A percentile compares a stretch with the other conserved stretches of the same genome.
phyloP scores from a whole-genome alignment of 2,329 filamentous ascomycete species.

The Trichoderma lentiforme region DNA sequence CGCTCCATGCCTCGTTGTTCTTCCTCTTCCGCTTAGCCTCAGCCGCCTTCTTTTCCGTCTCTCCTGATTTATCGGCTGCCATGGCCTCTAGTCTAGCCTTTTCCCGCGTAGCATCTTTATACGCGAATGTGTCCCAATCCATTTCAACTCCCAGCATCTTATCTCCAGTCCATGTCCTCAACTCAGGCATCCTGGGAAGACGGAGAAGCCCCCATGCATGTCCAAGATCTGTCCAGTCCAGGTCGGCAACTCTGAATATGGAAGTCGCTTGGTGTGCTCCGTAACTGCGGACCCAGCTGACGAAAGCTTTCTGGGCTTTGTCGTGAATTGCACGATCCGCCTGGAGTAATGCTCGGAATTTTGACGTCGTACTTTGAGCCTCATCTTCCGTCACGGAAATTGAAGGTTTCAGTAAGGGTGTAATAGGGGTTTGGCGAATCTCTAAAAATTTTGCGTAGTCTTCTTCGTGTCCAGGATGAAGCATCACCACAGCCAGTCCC shows the following conservation, averaged over 20 bases:
- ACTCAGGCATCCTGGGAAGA: constrained; percentile 91
- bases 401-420: constrained; percentile 54
- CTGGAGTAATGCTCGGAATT: constrained; percentile 57
- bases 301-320: constrained; percentile 86
- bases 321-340: constrained; percentile 65
- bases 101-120: constrained; percentile 70
- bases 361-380: constrained; percentile 53
- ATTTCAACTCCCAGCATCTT: constrained; percentile 59
- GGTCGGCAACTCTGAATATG: constrained; percentile 78
- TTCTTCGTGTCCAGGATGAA: constrained; percentile 81
- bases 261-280: constrained; percentile 85
- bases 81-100: constrained; percentile 59
- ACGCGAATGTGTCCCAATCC: constrained; percentile 65
- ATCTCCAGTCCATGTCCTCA: constrained; percentile 70
- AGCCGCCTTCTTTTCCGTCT: constrained; percentile 38
- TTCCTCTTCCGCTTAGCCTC: constrained; percentile 55
- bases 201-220: constrained; percentile 81
- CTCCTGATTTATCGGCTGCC: constrained; percentile 43
- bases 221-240: constrained; percentile 82
- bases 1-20: constrained; percentile 69
- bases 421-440: constrained; percentile 81
- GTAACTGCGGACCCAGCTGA: constrained; percentile 90
- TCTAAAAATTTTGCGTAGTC: constrained; percentile 86
- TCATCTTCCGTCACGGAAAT: constrained; percentile 59
- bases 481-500: constrained; percentile 79